These are phyloP conservation scores for Trichoderma harzianum DNA, from an alignment of 2,329 filamentous ascomycete species.

Conservation along the genomic window DNA sequence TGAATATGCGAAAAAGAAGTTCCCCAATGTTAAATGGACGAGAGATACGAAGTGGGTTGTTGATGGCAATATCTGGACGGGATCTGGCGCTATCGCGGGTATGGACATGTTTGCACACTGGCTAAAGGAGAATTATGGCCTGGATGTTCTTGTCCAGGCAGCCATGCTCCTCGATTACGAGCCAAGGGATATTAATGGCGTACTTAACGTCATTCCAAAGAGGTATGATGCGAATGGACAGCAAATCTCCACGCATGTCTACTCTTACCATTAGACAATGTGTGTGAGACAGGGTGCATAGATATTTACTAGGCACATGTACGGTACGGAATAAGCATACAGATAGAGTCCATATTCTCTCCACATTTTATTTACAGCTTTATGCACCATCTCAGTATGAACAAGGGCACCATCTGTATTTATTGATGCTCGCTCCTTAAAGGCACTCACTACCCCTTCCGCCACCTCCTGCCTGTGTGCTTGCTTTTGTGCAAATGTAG, in stretches of 20 bases:
- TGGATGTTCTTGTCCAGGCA: slow-evolving; percentile 26
- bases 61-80: slow-evolving; percentile 47
- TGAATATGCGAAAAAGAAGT: slow-evolving; percentile 28
- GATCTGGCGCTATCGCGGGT: slow-evolving; percentile 42
- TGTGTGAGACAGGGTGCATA: neutral
- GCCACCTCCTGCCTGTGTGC: neutral
- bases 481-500: neutral
- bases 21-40: slow-evolving; percentile 43
- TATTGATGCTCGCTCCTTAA: neutral
- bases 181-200: slow-evolving; percentile 33
- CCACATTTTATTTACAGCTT: neutral
- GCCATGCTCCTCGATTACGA: slow-evolving; percentile 33
- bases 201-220: slow-evolving; percentile 27
- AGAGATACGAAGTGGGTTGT: slow-evolving; percentile 42
- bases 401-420: neutral
- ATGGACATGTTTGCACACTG: slow-evolving; percentile 44
- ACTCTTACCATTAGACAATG: neutral
- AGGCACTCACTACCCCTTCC: neutral
- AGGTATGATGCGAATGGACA: slow-evolving; percentile 30
- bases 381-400: neutral
- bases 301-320: neutral
- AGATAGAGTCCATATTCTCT: neutral
- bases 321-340: neutral
- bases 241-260: slow-evolving; percentile 28
- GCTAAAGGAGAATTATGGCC: slow-evolving; percentile 35